Percentiles rank a stretch among this genome's conserved stretches.
Conservation (phyloP, 192 early-diverging fungal genomes). For the Pilobolus umbonatus region DNA sequence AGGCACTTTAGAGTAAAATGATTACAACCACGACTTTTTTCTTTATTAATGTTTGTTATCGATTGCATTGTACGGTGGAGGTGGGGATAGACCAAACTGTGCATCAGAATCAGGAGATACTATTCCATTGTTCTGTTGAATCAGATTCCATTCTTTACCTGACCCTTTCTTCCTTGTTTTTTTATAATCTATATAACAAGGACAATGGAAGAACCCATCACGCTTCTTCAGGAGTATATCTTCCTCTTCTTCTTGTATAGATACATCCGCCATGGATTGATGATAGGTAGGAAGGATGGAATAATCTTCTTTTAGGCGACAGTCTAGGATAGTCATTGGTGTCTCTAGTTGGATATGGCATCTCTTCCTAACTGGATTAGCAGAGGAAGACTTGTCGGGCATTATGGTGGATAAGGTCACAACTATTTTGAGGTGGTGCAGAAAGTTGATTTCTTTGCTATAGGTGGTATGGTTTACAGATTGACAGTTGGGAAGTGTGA, state of each 20-base stretch:
- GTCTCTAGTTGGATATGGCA: slow-evolving; percentile 17
- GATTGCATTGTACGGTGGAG: too few relatives aligned
- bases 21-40: too few relatives aligned
- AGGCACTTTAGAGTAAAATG: too few relatives aligned
- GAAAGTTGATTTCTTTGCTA: slow-evolving; percentile 23
- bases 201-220: slow-evolving; percentile 18
- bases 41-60: too few relatives aligned
- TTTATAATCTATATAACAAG: slow-evolving; percentile 21
- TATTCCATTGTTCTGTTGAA: slow-evolving; percentile 11
- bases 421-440: slow-evolving; percentile 22
- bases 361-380: background rate
- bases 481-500: slow-evolving; percentile 28
- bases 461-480: slow-evolving; percentile 28
- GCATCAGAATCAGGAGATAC: too few relatives aligned
- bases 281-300: slow-evolving; percentile 25
- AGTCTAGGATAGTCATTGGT: slow-evolving; percentile 27
- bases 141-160: slow-evolving; percentile 8
- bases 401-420: slow-evolving; percentile 12
- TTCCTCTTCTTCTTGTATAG: background rate
- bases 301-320: slow-evolving; percentile 30
- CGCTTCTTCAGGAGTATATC: slow-evolving; percentile 1
- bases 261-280: slow-evolving; percentile 12
- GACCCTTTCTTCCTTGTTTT: slow-evolving; percentile 9
- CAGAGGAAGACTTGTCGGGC: background rate
- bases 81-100: too few relatives aligned